Evolutionary conservation across 2,329 filamentous ascomycete genomes (phyloP).

Genomic region (Aureobasidium zeae): DNA sequence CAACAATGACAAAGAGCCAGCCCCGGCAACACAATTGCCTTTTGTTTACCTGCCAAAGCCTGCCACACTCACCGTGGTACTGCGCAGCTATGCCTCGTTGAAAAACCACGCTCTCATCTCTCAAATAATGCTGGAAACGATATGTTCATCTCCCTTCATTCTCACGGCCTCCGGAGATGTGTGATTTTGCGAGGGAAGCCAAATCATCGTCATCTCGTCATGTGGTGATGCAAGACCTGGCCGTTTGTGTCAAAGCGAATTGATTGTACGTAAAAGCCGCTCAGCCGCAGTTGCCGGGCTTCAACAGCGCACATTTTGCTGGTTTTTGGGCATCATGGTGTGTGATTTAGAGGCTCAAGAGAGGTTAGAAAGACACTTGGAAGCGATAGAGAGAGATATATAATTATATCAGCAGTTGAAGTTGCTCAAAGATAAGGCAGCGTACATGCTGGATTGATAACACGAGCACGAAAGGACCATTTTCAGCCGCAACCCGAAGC

Average conservation of each 20-base stretch:
- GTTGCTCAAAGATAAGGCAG: conserved; percentile 12
- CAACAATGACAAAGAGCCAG: background rate
- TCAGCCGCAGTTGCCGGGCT: background rate
- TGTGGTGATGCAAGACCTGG: conserved; percentile 1
- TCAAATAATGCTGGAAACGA: no score
- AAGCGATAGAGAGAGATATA: background rate
- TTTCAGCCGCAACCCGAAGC: conserved; percentile 7
- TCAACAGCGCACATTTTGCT: background rate
- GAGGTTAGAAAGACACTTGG: background rate
- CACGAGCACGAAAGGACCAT: background rate
- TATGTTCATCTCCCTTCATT: background rate
- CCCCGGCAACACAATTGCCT: no score
- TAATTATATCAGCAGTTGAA: conserved; percentile 9
- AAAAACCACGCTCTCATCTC: background rate
- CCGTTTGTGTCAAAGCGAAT: conserved; percentile 9
- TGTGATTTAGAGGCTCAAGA: background rate
- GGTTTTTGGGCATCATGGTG: background rate
- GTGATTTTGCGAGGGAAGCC: background rate
- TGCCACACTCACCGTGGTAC: no score
- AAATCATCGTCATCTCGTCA: conserved; percentile 13
- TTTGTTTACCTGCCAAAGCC: no score
- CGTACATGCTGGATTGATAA: conserved; percentile 7
- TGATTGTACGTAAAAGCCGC: conserved; percentile 13
- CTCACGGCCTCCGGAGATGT: conserved; percentile 4
- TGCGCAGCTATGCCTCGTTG: background rate